Evolutionary conservation across 2,329 filamentous ascomycete species (phyloP).

Genomic region (Lecanosticta acicola): DNA sequence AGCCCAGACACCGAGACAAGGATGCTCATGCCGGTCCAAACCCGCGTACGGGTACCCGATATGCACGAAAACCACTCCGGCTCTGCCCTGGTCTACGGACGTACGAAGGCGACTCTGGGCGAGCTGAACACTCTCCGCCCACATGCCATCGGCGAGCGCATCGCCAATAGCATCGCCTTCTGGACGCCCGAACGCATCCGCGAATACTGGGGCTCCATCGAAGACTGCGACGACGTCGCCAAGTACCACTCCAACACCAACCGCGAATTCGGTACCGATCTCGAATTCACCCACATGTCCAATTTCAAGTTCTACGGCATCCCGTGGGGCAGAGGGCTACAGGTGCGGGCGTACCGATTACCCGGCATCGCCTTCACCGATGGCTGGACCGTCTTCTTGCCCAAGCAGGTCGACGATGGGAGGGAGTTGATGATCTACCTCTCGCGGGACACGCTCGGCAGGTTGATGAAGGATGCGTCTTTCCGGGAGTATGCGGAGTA

Average conservation of each 20-base stretch:
- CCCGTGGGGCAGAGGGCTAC: conserved; percentile 10
- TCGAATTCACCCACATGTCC: conserved; percentile 10
- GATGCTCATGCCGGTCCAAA: conserved; percentile 9
- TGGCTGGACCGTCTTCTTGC: conserved; percentile 6
- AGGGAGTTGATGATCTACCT: conserved; percentile 8
- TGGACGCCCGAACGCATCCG: conserved; percentile 12
- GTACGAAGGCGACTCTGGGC: conserved; percentile 9
- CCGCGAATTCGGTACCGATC: conserved; percentile 13
- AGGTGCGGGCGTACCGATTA: conserved; percentile 2
- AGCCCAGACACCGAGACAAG: conserved; percentile 5
- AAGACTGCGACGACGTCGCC: conserved; percentile 6
- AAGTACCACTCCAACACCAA: conserved; percentile 11
- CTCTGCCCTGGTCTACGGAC: conserved; percentile 15
- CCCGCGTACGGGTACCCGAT: conserved; percentile 10
- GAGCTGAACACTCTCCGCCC: conserved; percentile 5
- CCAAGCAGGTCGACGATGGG: conserved; percentile 2
- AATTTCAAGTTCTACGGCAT: conserved; percentile 10
- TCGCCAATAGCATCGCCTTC: conserved; percentile 10
- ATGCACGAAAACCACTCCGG: conserved; percentile 13
- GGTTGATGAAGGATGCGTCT: conserved; percentile 9
- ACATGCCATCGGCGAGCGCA: conserved; percentile 7
- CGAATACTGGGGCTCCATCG: conserved; percentile 16
- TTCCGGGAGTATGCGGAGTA: conserved; percentile 13
- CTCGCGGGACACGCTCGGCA: conserved; percentile 5
- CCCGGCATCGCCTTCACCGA: conserved; percentile 9